Conservation (phyloP, 371 early-diverging fungal species). For the Syncephalis fuscata region DNA sequence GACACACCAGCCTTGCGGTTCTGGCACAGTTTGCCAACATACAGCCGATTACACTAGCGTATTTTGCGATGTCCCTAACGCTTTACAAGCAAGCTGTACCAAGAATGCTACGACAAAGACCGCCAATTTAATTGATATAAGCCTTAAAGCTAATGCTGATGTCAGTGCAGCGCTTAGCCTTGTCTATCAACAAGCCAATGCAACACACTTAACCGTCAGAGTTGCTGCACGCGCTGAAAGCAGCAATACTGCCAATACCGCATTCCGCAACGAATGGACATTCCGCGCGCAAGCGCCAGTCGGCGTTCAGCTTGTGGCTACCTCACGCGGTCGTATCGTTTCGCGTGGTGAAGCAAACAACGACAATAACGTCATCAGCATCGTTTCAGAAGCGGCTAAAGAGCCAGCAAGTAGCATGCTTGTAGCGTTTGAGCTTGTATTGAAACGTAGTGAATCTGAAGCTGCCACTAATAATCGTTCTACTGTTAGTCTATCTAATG, state of each 20-base stretch:
- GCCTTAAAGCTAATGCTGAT: neutral
- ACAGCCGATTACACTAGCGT: neutral
- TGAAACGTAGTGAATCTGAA: no score
- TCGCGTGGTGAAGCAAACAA: no score
- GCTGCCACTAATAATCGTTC: no score
- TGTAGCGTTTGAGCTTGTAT: neutral
- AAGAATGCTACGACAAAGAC: no score
- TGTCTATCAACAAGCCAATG: neutral
- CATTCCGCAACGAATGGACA: neutral
- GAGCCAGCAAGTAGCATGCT: neutral
- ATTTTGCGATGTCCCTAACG: conserved; percentile 1
- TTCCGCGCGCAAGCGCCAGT: no score
- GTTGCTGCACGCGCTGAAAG: neutral
- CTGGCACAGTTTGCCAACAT: neutral
- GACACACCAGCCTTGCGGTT: neutral
- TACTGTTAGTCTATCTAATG: no score
- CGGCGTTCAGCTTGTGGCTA: no score
- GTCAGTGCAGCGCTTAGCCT: neutral
- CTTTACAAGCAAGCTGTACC: no score
- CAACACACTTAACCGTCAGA: neutral
- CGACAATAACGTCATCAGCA: neutral
- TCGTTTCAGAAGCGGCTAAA: neutral
- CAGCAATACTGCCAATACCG: neutral
- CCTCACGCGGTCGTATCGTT: no score
- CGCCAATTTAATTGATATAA: no score